Conservation (phyloP, 257 asterid species). For the Cruciata laevipes region DNA sequence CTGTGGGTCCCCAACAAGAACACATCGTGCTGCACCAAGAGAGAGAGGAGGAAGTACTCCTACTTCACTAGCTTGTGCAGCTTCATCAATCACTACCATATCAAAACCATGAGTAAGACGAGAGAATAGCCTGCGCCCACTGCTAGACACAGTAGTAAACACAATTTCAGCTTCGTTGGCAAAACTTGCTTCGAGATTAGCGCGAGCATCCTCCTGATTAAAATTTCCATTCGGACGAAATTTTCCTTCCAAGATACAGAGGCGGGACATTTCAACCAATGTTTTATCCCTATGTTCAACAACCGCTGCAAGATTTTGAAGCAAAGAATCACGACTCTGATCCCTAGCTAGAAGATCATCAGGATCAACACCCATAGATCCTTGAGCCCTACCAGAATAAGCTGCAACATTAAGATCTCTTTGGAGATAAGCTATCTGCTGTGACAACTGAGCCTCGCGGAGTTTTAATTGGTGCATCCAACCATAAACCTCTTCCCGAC, state of each 20-base stretch:
- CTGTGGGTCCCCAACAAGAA: constrained; percentile 98
- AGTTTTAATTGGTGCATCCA: constrained; percentile 78
- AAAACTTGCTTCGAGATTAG: constrained; percentile 93
- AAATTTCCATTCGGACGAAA: constrained; percentile 73
- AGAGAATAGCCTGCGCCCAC: constrained; percentile 94
- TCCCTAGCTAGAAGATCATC: constrained; percentile 90
- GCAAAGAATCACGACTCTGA: constrained; percentile 78
- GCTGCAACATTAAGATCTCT: constrained; percentile 83
- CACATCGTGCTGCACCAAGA: constrained; percentile 99
- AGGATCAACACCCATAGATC: constrained; percentile 98
- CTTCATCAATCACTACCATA: constrained; percentile 99
- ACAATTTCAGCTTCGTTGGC: constrained; percentile 99
- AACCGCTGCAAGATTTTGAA: constrained; percentile 86
- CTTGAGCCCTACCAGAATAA: constrained; percentile 76
- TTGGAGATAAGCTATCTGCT: constrained; percentile 78
- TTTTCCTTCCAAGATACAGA: constrained; percentile 73
- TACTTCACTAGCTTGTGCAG: constrained; percentile 99
- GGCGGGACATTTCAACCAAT: constrained; percentile 92
- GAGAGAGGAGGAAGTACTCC: constrained; percentile 91
- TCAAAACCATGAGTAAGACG: constrained; percentile 96
- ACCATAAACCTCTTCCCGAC: constrained; percentile 76
- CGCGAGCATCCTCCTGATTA: constrained; percentile 93
- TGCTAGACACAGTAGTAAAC: constrained; percentile 94
- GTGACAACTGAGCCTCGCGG: constrained; percentile 76
- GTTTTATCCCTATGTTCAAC: constrained; percentile 89